Percentiles rank a stretch among this genome's conserved stretches.
These are phyloP conservation scores for Coniella lustricola DNA, from an alignment of 2,329 filamentous ascomycete genomes.

Conservation along the genomic window DNA sequence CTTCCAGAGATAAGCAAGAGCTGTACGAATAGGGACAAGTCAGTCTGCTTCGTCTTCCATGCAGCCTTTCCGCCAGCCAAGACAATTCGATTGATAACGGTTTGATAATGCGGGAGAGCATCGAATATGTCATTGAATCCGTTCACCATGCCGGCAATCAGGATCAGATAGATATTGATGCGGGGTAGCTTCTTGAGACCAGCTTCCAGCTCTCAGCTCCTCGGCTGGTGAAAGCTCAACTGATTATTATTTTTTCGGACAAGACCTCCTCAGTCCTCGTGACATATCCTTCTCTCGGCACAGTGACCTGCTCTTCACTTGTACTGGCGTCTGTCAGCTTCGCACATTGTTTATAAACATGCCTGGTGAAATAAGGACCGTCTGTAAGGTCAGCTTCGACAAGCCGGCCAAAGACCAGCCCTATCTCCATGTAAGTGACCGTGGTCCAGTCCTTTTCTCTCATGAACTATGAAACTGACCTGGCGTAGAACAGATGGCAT, in stretches of 20 bases:
- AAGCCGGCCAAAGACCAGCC: slow-evolving; percentile 64
- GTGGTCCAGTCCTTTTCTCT: no score
- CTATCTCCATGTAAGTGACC: slow-evolving; percentile 63
- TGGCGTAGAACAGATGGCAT: slow-evolving; percentile 79
- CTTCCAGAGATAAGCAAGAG: slow-evolving; percentile 12
- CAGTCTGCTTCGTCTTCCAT: background rate
- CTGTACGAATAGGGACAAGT: background rate
- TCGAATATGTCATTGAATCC: background rate
- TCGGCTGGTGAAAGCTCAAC: no score
- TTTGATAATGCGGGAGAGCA: background rate
- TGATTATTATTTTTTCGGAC: no score
- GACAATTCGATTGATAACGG: no score
- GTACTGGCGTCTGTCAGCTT: no score
- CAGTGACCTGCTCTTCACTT: background rate
- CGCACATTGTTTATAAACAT: background rate
- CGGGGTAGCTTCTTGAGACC: slow-evolving; percentile 10
- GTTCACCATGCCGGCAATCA: no score
- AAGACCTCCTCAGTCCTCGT: no score
- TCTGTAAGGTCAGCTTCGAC: slow-evolving; percentile 63
- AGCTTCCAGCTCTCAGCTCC: no score
- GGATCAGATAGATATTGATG: background rate
- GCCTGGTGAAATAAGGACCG: slow-evolving; percentile 50
- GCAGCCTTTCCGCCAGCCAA: no score
- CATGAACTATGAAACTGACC: background rate
- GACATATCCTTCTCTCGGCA: background rate